Evolutionary conservation across 805 yeast species (phyloP).

Genomic region (Kazachstania psychrophila): DNA sequence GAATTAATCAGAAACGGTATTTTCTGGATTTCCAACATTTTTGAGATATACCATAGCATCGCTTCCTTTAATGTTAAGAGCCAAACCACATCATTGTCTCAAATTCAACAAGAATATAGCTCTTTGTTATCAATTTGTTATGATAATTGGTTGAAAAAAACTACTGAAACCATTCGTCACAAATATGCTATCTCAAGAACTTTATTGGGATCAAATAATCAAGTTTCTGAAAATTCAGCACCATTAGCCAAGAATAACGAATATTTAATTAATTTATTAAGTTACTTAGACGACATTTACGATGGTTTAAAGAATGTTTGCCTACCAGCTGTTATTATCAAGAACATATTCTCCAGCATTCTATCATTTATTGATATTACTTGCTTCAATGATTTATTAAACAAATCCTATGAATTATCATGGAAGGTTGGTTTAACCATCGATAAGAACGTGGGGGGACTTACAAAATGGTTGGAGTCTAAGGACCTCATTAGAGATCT

Average conservation of each 20-base stretch:
- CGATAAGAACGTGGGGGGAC: conserved; percentile 2
- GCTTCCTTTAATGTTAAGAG: too few relatives aligned
- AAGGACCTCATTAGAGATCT: not conserved
- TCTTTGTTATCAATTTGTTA: conserved; percentile 1
- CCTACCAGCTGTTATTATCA: conserved; percentile 49
- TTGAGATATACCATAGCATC: not conserved
- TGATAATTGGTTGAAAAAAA: conserved; percentile 8
- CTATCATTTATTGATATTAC: conserved; percentile 5
- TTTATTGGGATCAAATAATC: conserved; percentile 6
- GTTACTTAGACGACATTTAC: conserved; percentile 77
- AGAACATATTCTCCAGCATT: conserved; percentile 1
- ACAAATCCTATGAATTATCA: conserved; percentile 6
- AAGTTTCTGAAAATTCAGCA: not conserved
- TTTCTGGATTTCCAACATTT: conserved; percentile 3
- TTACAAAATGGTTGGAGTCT: conserved; percentile 7
- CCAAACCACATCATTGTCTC: too few relatives aligned
- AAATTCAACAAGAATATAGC: conserved; percentile 2
- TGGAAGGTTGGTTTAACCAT: conserved; percentile 10
- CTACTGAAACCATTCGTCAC: conserved; percentile 2
- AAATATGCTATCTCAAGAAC: conserved; percentile 6
- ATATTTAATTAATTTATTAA: conserved; percentile 35
- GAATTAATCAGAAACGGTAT: not conserved
- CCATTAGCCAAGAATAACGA: not conserved
- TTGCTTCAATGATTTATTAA: conserved; percentile 10
- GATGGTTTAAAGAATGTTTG: conserved; percentile 63